Evolutionary conservation across 2,329 filamentous ascomycete genomes (phyloP), one percentile per base, ranked within the genome.

Genomic region (Botryosphaeria dothidea): DNA sequence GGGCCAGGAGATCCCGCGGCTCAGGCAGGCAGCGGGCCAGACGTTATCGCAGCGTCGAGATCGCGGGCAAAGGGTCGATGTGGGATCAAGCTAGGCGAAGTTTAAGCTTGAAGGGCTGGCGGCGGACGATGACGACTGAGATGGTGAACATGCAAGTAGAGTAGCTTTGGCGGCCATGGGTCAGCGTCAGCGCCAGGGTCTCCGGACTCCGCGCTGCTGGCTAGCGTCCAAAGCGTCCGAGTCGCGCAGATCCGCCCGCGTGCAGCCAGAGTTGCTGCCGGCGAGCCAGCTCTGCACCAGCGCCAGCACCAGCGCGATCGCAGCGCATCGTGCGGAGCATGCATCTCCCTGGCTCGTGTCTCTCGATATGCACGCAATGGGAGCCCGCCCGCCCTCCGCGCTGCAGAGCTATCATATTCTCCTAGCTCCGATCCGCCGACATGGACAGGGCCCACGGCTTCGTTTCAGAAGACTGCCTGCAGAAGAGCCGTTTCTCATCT

Each of bases 401-500:
- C 46, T 17, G 13, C 46, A 27, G 34, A 41, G 21, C 54, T 45
- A 27, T 58, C 54, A 45, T 45, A 34, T 60, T 34, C 43, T 21
- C 38, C 54, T 43, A 34, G 54, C 54, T 29, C 23, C 54, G 56
- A 60, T 45, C 56, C 56, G 36, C 36, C 36, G 36, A 23, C 54
- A 41, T 11, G 54, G 54, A 17, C 31, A 38, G 52, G 34, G 31
- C 49, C 49, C 49, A 34, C 52, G 29, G 34, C 15, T 23, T 6
- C 36, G 56, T 60, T 60, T 60, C 56, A 60, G 41, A 19, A 54
- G 49, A 3, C 29, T 29, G 54, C 23, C 54, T 46, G 56, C 56
- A 46, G 38, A 60, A 34, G 9, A 46, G 27, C 56, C 56, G 56
- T 60, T 60, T 60, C 56, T 60, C 56, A 60, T 60, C 56, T 21